Conservation (phyloP, 2,329 filamentous ascomycete genomes). For the Sporothrix euskadiensis region DNA sequence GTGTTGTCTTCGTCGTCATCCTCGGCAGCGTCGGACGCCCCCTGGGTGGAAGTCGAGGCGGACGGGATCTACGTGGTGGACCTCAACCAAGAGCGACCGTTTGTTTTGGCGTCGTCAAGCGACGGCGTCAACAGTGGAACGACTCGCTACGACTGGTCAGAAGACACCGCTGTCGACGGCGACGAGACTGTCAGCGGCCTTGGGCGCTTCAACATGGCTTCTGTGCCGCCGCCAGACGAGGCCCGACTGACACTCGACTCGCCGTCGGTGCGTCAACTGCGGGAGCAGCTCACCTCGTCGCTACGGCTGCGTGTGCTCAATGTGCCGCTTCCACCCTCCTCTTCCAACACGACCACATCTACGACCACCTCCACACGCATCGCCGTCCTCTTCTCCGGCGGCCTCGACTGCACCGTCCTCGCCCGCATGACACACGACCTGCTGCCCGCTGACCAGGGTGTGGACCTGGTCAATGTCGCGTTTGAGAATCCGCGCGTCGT, state of each 20-base stretch:
- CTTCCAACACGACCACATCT: too few species aligned
- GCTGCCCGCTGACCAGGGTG: constrained; percentile 64
- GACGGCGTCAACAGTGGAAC: too few species aligned
- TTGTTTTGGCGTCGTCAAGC: neutral
- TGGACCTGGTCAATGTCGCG: constrained; percentile 92
- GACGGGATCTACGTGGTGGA: constrained; percentile 75
- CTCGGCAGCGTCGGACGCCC: constrained; percentile 34
- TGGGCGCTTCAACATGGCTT: constrained; percentile 52
- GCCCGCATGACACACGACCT: constrained; percentile 79
- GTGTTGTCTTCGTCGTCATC: constrained; percentile 38
- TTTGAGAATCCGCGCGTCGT: constrained; percentile 88
- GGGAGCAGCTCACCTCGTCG: constrained; percentile 58
- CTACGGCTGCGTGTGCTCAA: constrained; percentile 64
- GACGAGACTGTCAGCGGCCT: constrained; percentile 42
- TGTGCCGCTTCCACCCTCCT: constrained; percentile 51
- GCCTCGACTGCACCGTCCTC: constrained; percentile 86
- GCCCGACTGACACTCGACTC: constrained; percentile 45
- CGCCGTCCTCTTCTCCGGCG: constrained; percentile 89
- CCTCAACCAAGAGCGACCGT: constrained; percentile 32
- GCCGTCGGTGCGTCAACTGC: constrained; percentile 55
- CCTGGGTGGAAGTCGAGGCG: constrained; percentile 80
- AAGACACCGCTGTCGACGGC: constrained; percentile 38
- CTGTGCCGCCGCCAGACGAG: constrained; percentile 34
- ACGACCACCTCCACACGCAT: constrained; percentile 49
- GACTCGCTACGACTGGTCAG: constrained; percentile 41